phyloP scores from a whole-genome alignment of 2,329 filamentous ascomycete genomes.

The Cercospora nicotianae region DNA sequence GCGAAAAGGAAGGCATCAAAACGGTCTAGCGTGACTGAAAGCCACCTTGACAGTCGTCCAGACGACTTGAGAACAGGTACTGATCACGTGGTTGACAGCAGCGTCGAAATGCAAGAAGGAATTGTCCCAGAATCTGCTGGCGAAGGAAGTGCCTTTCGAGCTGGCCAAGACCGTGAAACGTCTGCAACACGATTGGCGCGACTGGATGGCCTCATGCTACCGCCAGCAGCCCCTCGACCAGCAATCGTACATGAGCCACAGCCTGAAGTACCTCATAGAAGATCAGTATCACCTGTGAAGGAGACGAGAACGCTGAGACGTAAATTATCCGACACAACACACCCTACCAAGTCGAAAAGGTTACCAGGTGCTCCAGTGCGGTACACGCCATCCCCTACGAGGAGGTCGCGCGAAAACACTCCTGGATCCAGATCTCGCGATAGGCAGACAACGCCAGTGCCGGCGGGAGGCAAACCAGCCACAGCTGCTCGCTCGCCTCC shows the following conservation, averaged over 20 bases:
- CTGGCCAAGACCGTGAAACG: constrained; percentile 7
- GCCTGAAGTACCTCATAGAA: neutral
- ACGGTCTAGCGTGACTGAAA: neutral
- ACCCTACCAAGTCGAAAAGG: constrained; percentile 20
- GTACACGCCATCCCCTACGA: constrained; percentile 32
- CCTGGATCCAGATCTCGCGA: constrained; percentile 1
- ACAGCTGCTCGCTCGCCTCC: constrained; percentile 7
- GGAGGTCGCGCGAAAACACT: constrained; percentile 21
- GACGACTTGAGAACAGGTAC: neutral
- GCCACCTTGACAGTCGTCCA: neutral
- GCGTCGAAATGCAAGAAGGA: constrained; percentile 8
- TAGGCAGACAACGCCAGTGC: neutral
- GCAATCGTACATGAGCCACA: neutral
- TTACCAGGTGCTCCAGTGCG: constrained; percentile 34
- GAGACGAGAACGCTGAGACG: constrained; percentile 23
- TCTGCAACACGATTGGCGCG: constrained; percentile 23
- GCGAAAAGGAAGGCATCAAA: constrained; percentile 26
- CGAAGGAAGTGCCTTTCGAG: neutral
- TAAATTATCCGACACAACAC: constrained; percentile 23
- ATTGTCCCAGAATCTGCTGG: constrained; percentile 9
- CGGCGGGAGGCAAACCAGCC: neutral
- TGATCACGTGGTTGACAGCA: constrained; percentile 8
- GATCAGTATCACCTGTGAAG: constrained; percentile 2
- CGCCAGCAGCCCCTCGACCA: constrained; percentile 16
- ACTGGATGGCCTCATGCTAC: constrained; percentile 26